Conservation (phyloP, 225 moss, liverwort and hornwort species). For the Polytrichum formosum region DNA sequence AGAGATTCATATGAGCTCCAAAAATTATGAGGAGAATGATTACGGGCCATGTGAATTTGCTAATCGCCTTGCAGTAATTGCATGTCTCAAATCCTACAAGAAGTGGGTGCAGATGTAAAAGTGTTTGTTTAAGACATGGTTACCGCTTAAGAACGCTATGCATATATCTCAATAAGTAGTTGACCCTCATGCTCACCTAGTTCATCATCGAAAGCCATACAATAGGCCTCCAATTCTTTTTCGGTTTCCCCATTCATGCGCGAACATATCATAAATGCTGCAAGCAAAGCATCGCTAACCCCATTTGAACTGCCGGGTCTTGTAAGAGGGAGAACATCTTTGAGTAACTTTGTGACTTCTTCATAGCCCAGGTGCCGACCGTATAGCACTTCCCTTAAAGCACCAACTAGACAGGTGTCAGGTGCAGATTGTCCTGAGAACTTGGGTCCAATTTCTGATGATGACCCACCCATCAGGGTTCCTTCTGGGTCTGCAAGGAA, state of each 20-base stretch:
- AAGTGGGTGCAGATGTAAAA: too few species aligned
- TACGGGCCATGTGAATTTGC: too few species aligned
- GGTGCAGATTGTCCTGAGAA: constrained; percentile 54
- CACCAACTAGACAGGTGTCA: constrained; percentile 65
- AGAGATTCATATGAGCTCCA: too few species aligned
- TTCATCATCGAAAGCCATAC: constrained; percentile 89
- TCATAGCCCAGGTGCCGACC: constrained; percentile 75
- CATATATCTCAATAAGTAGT: too few species aligned
- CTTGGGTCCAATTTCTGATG: constrained; percentile 42
- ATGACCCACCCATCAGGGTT: constrained; percentile 59
- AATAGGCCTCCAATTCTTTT: constrained; percentile 78
- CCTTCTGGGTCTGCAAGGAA: constrained; percentile 89
- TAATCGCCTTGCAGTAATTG: too few species aligned
- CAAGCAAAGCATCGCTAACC: constrained; percentile 64
- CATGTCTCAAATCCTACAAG: too few species aligned
- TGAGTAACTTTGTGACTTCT: constrained; percentile 61
- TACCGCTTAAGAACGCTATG: too few species aligned
- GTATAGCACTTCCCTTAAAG: constrained; percentile 65
- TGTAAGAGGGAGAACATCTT: constrained; percentile 58
- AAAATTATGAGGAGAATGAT: too few species aligned
- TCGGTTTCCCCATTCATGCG: constrained; percentile 87
- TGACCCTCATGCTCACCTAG: constrained; percentile 36
- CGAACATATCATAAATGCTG: constrained; percentile 77
- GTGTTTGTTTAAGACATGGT: too few species aligned
- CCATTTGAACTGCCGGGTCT: constrained; percentile 18